Base-by-base conservation (phyloP, 495 filamentous ascomycete species). In the Aspergillus diversus region DNA sequence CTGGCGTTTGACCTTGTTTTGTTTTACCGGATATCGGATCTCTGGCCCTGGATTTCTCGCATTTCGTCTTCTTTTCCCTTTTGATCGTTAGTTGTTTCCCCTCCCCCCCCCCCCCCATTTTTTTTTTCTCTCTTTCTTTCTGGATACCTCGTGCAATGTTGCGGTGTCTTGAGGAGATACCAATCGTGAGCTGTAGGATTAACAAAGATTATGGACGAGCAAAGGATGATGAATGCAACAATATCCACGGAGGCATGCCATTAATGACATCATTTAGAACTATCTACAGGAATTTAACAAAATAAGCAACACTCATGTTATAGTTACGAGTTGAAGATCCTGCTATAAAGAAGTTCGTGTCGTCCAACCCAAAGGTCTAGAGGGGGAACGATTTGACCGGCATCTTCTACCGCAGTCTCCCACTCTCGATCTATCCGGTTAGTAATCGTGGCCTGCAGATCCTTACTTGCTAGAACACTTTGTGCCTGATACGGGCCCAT, bases 401-500 rank as follows among this genome's bases (percentile, higher is more conserved):
- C 94, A 70, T 91, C 83, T 63, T 93, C 90, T 5, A 91, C 81
- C n/a, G 71, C 59, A 3, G 75, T 80, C 21, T 80, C 57, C 81
- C 81, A 84, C 58, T 91, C 88, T 60, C 82, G 71, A 59, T 82
- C 78, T 54, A 97, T 79, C 49, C 84, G 80, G n/a, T 74, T 77
- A 64, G 79, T 72, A 37, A 97, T 86, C 64, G 85, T 74, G 46
- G 71, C 77, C 73, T 88, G 86, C 63, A 93, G 75, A 66, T 75
- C 79, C 42, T 69, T 75, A 63, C 89, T 85, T 3, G 92, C 93
- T 34, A 99, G 80, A 50, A 96, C 76, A 70, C 81, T 87, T 75
- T 99, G 92, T 55, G 91, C 91, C 73, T 96, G 90, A 73, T 97
- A 99, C 17, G 96, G 94, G 0, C 95, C 95, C 77, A 97, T 87